Evolutionary conservation across 805 yeast genomes (phyloP).

Genomic region (Cyberlindnera amylophila): DNA sequence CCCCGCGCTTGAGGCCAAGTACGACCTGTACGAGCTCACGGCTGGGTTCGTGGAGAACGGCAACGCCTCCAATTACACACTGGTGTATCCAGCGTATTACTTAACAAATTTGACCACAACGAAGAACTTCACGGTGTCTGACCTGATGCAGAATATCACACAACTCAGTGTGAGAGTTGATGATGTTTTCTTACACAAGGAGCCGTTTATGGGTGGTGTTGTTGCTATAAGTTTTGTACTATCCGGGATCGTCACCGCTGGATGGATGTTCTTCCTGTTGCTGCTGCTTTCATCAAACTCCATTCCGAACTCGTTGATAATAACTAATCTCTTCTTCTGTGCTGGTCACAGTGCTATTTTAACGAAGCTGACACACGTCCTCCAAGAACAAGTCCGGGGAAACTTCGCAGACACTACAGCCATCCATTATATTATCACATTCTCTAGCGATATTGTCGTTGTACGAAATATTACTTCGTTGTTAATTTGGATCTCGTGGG

Average conservation of each 20-base stretch:
- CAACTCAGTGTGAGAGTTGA: background rate
- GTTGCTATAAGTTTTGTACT: constrained; percentile 46
- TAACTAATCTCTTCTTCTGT: constrained; percentile 57
- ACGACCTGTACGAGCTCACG: constrained; percentile 22
- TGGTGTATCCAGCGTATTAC: constrained; percentile 39
- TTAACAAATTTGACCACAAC: constrained; percentile 42
- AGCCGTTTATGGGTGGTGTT: constrained; percentile 36
- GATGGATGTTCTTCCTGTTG: constrained; percentile 68
- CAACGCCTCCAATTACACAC: constrained; percentile 1
- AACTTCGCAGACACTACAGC: constrained; percentile 51
- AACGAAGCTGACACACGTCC: constrained; percentile 39
- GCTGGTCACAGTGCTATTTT: constrained; percentile 51
- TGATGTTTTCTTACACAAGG: constrained; percentile 23
- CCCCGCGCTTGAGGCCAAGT: constrained; percentile 13
- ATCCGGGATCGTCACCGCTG: constrained; percentile 52
- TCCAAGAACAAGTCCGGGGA: constrained; percentile 45
- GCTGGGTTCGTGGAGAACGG: constrained; percentile 15
- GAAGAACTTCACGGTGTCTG: constrained; percentile 3
- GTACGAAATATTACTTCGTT: constrained; percentile 39
- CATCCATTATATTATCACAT: constrained; percentile 37
- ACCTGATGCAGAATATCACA: constrained; percentile 12
- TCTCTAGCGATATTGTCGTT: constrained; percentile 34
- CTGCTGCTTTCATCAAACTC: constrained; percentile 51
- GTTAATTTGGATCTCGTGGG: constrained; percentile 50
- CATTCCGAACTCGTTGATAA: constrained; percentile 53